A percentile compares a stretch with the other conserved stretches of the same genome.
phyloP scores from a whole-genome alignment of 1,284 basidiomycete genomes.

The Pseudozyma thailandica region DNA sequence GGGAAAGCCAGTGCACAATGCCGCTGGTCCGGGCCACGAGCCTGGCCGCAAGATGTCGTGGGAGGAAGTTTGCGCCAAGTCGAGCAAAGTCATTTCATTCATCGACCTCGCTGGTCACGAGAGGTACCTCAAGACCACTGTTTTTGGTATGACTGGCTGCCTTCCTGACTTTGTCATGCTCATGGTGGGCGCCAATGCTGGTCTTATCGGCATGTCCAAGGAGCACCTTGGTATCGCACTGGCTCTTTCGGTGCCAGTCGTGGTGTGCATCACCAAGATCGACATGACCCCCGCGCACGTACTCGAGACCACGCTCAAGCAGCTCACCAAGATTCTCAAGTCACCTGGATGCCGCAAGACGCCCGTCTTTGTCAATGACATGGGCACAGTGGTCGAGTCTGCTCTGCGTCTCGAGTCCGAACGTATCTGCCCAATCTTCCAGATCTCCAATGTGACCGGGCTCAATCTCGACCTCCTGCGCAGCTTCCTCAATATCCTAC shows the following conservation, averaged over 20 bases:
- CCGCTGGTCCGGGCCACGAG: conserved; percentile 39
- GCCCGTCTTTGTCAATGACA: conserved; percentile 57
- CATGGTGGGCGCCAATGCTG: conserved; percentile 95
- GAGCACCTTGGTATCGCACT: conserved; percentile 90
- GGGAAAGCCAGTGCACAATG: conserved; percentile 50
- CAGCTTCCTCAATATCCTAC: conserved; percentile 68
- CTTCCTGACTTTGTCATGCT: conserved; percentile 94
- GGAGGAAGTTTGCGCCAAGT: conserved; percentile 92
- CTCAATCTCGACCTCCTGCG: conserved; percentile 79
- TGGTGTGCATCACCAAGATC: conserved; percentile 96
- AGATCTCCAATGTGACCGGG: conserved; percentile 93
- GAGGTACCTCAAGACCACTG: conserved; percentile 79
- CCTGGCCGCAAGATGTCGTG: conserved; percentile 71
- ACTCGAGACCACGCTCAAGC: conserved; percentile 86
- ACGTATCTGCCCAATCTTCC: conserved; percentile 88
- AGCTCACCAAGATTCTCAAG: conserved; percentile 90
- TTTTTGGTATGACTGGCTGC: conserved; percentile 93
- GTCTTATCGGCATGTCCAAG: conserved; percentile 96
- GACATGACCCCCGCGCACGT: conserved; percentile 97
- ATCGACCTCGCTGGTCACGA: conserved; percentile 71
- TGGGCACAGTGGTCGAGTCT: conserved; percentile 53
- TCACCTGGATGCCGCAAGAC: conserved; percentile 82
- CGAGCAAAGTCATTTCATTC: conserved; percentile 93
- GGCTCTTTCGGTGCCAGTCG: conserved; percentile 90
- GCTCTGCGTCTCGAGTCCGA: conserved; percentile 59